phyloP scores from a whole-genome alignment of 2,329 filamentous ascomycete species.

The Ceratocystis variospora region DNA sequence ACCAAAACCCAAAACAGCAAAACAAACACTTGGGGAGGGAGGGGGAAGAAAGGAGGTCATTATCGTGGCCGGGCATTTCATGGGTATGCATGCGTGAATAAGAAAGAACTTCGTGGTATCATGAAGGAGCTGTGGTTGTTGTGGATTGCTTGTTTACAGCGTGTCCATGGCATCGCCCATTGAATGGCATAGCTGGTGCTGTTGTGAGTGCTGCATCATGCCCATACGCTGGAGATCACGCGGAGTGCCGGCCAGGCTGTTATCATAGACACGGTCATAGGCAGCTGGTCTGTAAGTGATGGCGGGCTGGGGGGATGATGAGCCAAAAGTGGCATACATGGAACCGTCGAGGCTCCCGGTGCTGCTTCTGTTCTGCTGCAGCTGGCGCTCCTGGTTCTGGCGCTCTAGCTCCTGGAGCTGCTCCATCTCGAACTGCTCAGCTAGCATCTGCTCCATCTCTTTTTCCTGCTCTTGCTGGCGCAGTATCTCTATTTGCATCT shows the following conservation, averaged over 20 bases:
- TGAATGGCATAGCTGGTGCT: not conserved
- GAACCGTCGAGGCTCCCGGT: slow-evolving; percentile 4
- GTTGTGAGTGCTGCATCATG: slow-evolving; percentile 9
- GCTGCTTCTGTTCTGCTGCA: slow-evolving; percentile 7
- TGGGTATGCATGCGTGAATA: not conserved
- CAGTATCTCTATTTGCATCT: not conserved
- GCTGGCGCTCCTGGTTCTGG: slow-evolving; percentile 29
- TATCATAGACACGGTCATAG: slow-evolving; percentile 16
- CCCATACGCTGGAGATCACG: slow-evolving; percentile 13
- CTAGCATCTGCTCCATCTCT: slow-evolving; percentile 26
- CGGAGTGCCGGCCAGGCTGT: not conserved
- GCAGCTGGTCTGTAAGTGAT: slow-evolving; percentile 20
- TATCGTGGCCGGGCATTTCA: not conserved
- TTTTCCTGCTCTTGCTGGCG: slow-evolving; percentile 23
- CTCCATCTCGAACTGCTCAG: not conserved
- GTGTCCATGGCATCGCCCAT: slow-evolving; percentile 8
- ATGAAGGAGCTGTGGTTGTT: not conserved
- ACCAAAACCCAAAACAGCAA: not conserved
- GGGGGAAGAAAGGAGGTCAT: not conserved
- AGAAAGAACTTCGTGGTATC: slow-evolving; percentile 1
- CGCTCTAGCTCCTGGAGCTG: slow-evolving; percentile 23
- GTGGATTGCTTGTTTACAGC: not conserved
- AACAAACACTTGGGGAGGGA: not conserved
- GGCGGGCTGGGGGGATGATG: not conserved
- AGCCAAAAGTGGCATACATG: slow-evolving; percentile 30